A percentile compares a stretch with the other conserved stretches of the same genome.
Conservation (phyloP, 1,284 basidiomycete genomes). For the Malassezia yamatoensis region DNA sequence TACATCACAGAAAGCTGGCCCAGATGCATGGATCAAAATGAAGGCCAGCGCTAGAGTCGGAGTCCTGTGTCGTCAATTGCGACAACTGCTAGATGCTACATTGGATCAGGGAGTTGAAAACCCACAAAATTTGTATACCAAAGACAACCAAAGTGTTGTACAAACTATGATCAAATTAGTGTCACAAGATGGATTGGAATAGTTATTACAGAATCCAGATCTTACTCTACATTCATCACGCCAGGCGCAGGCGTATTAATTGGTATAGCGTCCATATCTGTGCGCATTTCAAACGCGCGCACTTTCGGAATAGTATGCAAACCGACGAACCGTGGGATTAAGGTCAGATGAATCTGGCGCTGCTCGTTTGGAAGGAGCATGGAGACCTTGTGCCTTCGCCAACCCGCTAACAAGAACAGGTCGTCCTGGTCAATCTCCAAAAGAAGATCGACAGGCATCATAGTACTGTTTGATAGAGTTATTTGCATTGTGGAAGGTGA, state of each 20-base stretch:
- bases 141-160: conserved; percentile 56
- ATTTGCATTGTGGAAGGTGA: neutral
- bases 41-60: conserved; percentile 78
- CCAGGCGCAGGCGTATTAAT: neutral
- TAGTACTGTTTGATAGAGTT: neutral
- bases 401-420: neutral
- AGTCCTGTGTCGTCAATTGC: conserved; percentile 75
- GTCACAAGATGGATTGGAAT: conserved; percentile 50
- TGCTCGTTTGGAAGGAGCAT: conserved; percentile 11
- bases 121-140: conserved; percentile 49
- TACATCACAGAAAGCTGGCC: conserved; percentile 17
- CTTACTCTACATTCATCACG: neutral
- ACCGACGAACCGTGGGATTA: conserved; percentile 2
- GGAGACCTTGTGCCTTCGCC: neutral
- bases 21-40: conserved; percentile 57
- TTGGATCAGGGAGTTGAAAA: conserved; percentile 22
- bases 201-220: neutral
- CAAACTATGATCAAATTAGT: conserved; percentile 63
- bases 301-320: conserved; percentile 1
- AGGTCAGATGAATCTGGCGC: neutral
- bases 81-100: conserved; percentile 45
- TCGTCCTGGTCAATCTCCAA: neutral
- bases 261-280: neutral
- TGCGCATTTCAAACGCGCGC: conserved; percentile 4
- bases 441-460: neutral